These are phyloP conservation scores for Rasamsonia emersonii DNA, from an alignment of 2,329 filamentous ascomycete genomes.

Conservation along the genomic window DNA sequence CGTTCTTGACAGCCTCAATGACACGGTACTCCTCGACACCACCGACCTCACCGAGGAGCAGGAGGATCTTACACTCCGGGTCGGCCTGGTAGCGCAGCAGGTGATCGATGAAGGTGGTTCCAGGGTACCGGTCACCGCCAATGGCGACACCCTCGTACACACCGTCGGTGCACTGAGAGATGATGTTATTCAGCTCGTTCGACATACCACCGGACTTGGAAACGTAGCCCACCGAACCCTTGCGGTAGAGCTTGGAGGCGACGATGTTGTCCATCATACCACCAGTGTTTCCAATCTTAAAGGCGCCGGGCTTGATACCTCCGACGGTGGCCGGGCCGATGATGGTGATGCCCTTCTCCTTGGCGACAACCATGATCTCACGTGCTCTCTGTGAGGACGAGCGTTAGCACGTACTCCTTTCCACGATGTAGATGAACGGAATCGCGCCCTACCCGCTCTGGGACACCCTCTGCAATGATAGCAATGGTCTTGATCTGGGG, in stretches of 20 bases:
- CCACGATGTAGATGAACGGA: not conserved
- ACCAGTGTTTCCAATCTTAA: constrained; percentile 99
- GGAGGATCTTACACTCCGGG: constrained; percentile 92
- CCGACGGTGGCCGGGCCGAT: constrained; percentile 97
- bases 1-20: constrained; percentile 93
- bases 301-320: constrained; percentile 98
- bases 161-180: constrained; percentile 91
- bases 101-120: constrained; percentile 99
- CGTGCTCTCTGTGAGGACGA: constrained; percentile 65
- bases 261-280: constrained; percentile 99
- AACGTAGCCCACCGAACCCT: constrained; percentile 96
- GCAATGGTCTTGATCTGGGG: constrained; percentile 98
- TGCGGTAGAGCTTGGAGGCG: constrained; percentile 98
- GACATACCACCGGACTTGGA: constrained; percentile 99
- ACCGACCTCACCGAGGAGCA: constrained; percentile 95
- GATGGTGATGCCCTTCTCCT: constrained; percentile 99
- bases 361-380: constrained; percentile 91
- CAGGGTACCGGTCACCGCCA: constrained; percentile 96
- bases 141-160: constrained; percentile 99
- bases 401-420: constrained; percentile 1
- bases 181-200: constrained; percentile 99
- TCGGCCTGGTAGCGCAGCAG: constrained; percentile 93
- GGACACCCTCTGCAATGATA: constrained; percentile 98
- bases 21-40: constrained; percentile 99
- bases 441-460: constrained; percentile 66